A percentile compares a stretch with the other conserved stretches of the same genome.
These are phyloP conservation scores for Coniella vitis DNA, from an alignment of 2,329 filamentous ascomycete species.

Conservation along the genomic window DNA sequence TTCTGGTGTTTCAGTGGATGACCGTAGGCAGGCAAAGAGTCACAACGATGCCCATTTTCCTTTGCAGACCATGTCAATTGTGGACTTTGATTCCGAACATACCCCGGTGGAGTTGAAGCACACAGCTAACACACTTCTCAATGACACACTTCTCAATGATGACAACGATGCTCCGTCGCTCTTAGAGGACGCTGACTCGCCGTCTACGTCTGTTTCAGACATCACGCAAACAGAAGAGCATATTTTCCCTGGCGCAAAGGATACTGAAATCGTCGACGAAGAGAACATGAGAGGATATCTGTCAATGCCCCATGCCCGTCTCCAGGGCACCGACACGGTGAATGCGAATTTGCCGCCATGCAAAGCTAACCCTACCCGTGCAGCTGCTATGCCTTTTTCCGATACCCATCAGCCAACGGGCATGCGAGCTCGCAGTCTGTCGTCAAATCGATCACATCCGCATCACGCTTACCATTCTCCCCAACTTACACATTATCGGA, in stretches of 20 bases:
- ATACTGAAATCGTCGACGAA: conserved; percentile 20
- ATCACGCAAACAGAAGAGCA: conserved; percentile 32
- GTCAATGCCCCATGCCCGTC: conserved; percentile 32
- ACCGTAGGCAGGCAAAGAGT: conserved; percentile 29
- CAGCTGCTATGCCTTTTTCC: conserved; percentile 27
- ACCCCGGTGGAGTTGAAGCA: conserved; percentile 29
- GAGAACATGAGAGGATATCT: conserved; percentile 29
- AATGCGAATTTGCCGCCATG: too few relatives aligned
- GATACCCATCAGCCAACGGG: conserved; percentile 23
- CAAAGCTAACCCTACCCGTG: conserved; percentile 26
- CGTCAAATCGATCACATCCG: conserved; percentile 5
- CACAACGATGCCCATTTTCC: conserved; percentile 29
- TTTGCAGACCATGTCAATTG: conserved; percentile 45
- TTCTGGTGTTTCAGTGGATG: conserved; percentile 31
- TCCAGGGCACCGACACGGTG: conserved; percentile 35
- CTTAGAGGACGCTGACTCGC: conserved; percentile 37
- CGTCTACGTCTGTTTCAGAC: conserved; percentile 39
- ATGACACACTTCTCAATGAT: conserved; percentile 24
- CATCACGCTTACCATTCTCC: conserved; percentile 13
- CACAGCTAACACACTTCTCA: conserved; percentile 16
- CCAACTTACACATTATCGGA: conserved; percentile 6
- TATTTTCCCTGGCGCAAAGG: conserved; percentile 23
- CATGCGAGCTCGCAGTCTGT: conserved; percentile 18
- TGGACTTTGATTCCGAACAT: conserved; percentile 40
- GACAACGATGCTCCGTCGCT: conserved; percentile 38